Percentiles rank a stretch among this genome's conserved stretches.
phyloP scores from a whole-genome alignment of 352 stramenopile genomes.

The Elongisporangium undulatum region DNA sequence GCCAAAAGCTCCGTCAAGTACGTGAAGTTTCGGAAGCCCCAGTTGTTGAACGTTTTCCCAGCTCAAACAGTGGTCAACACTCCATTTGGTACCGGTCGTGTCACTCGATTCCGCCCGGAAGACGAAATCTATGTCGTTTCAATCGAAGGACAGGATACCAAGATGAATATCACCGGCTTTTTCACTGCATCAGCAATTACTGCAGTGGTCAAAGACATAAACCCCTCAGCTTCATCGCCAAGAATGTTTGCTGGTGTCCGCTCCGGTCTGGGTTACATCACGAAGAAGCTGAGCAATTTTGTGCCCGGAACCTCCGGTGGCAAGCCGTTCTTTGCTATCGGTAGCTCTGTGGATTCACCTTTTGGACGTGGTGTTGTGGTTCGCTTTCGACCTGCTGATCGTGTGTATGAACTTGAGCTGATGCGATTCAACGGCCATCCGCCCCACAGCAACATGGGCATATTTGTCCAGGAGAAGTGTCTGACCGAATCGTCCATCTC shows the following conservation, averaged over 20 bases:
- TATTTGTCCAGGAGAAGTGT: slow-evolving; percentile 54
- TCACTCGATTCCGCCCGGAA: slow-evolving; percentile 56
- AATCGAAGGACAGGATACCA: slow-evolving; percentile 31
- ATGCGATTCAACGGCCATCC: slow-evolving; percentile 14
- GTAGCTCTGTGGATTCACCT: slow-evolving; percentile 61
- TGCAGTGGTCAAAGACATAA: slow-evolving; percentile 25
- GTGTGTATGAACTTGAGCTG: slow-evolving; percentile 68
- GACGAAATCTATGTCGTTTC: slow-evolving; percentile 70
- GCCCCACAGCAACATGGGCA: slow-evolving; percentile 16
- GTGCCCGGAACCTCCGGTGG: slow-evolving; percentile 31
- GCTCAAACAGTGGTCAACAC: slow-evolving; percentile 62
- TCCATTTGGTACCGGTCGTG: slow-evolving; percentile 67
- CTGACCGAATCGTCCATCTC: slow-evolving; percentile 47
- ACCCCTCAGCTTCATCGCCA: slow-evolving; percentile 37
- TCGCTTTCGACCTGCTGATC: slow-evolving; percentile 52
- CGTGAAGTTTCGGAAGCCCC: slow-evolving; percentile 45
- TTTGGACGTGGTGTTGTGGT: slow-evolving; percentile 72
- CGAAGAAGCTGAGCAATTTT: slow-evolving; percentile 74
- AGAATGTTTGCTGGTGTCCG: slow-evolving; percentile 73
- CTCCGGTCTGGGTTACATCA: slow-evolving; percentile 73
- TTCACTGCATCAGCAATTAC: slow-evolving; percentile 47
- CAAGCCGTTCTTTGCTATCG: slow-evolving; percentile 50
- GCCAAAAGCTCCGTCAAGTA: slow-evolving; percentile 47
- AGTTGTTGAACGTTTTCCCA: slow-evolving; percentile 33
- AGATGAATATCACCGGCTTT: slow-evolving; percentile 42